Evolutionary conservation across 306 rosid species (phyloP), one percentile per base, ranked within the genome.

Genomic region (Lupinus albus): DNA sequence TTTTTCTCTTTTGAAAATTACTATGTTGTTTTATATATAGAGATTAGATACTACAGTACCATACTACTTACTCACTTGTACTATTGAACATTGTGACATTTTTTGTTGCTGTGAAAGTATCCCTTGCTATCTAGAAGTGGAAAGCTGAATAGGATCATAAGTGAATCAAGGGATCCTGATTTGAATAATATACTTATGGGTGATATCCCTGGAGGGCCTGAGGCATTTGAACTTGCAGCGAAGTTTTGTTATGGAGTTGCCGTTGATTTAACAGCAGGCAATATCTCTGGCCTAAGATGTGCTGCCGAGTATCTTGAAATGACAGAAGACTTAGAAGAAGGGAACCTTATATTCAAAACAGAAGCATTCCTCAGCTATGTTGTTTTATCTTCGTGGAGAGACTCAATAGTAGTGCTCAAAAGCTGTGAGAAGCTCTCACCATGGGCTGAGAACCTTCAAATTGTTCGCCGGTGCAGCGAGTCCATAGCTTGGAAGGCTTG

Each of bases 401-500:
- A 94, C 76, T 94, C 99, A 15, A 94, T 94, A 36, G 84, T 87
- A 2, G 99, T 90, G 52, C 79, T 90, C 81, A 94, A 94, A 77
- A 94, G 92, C 79, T 90, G 96, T 30, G 96, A 94, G 81, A 90
- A 91, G 81, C 88, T 94, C 63, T 88, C 97, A 0, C 99, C 99
- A 0, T 94, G 99, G 99, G 90, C 99, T 0, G 99, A 94, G 56
- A 94, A 90, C 54, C 95, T 94, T 32, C 99, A 94, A 73, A 94
- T 94, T 12, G 97, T 94, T 20, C 78, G 97, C 16, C 57, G 99
- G 68, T 94, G 97, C 83, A 88, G 97, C 5, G 99, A 94, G 79
- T 94, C 99, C 21, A 94, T 94, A 15, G 97, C 99, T 32, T 94
- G 97, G 97, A 94, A 94, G 63, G 97, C 99, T 36, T 94, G 99